Evolutionary conservation across 805 yeast species (phyloP).

Genomic region (Clavispora fructus): DNA sequence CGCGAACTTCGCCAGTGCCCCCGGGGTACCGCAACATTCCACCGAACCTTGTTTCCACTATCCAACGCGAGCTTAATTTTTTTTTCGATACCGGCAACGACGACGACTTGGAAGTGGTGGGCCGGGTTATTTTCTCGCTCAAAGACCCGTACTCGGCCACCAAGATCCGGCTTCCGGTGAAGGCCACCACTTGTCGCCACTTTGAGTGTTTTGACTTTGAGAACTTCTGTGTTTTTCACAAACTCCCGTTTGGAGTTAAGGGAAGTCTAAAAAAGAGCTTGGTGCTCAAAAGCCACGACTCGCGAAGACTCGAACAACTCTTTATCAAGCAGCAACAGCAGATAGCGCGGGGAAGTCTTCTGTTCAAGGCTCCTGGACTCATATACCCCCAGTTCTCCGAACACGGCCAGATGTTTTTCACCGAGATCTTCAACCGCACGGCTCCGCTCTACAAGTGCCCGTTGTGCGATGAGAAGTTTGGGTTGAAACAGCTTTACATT

Average conservation of each 20-base stretch:
- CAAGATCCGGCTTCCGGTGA: constrained; percentile 36
- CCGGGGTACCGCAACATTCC: constrained; percentile 23
- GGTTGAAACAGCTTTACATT: constrained; percentile 28
- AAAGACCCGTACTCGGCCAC: constrained; percentile 38
- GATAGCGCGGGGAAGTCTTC: constrained; percentile 8
- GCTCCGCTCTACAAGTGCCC: constrained; percentile 37
- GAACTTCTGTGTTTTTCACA: constrained; percentile 35
- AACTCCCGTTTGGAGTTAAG: constrained; percentile 24
- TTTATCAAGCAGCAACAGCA: constrained; percentile 11
- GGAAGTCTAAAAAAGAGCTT: constrained; percentile 21
- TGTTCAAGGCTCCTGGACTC: constrained; percentile 7
- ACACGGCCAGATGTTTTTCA: constrained; percentile 16
- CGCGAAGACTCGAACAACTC: constrained; percentile 10
- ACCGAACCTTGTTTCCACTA: constrained; percentile 22
- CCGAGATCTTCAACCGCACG: constrained; percentile 10
- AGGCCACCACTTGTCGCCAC: constrained; percentile 32
- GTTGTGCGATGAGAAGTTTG: constrained; percentile 32
- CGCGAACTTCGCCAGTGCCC: constrained; percentile 11
- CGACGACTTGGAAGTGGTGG: constrained; percentile 29
- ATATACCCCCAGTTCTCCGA: constrained; percentile 13
- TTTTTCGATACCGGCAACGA: constrained; percentile 16
- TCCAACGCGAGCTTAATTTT: constrained; percentile 23
- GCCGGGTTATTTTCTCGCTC: constrained; percentile 33
- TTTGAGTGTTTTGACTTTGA: constrained; percentile 43
- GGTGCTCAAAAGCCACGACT: constrained; percentile 21